Base-by-base conservation (phyloP, 352 stramenopile genomes). In the Peronospora farinosa region DNA sequence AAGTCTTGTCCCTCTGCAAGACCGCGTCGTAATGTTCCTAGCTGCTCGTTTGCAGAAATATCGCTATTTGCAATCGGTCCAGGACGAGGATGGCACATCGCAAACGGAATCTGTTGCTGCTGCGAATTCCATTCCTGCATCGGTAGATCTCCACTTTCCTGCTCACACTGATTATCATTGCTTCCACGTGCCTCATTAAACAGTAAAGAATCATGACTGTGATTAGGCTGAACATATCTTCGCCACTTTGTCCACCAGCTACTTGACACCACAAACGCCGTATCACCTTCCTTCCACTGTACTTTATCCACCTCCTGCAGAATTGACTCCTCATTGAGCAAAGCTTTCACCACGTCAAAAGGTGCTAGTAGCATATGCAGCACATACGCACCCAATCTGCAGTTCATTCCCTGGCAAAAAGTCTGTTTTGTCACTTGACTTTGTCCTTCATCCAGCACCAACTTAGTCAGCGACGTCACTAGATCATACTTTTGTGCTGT, bases 161-260 rank as follows among this genome's bases (percentile, higher is more conserved):
- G 54, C 17, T 50, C 61, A 21, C 7, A 41, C 6, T 46, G 40
- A 23, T 21, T 38, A 46, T 11, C 27, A 9, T 45, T 53, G 17
- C 7, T 19, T 8, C 10, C 41, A 8, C n/a, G 50, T 8, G 15
- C 12, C 13, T 53, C 33, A 27, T 39, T 47, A 6, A 8, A 13
- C 12, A 39, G 32, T 21, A 38, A 40, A 27, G 17, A 19, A 17
- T 10, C 21, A 36, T 21, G 21, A 33, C 23, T 40, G 28, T 43
- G 39, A 36, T 41, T 25, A 41, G 51, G 36, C 8, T 64, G 53
- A 7, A 71, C 44, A 50, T 77, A 78, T 31, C 43, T 47, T n/a
- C 54, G 46, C 76, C 79, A 90, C 33, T 72, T 68, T 7, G 33
- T 50, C 79, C 76, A 90, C 79, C 79, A 90, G 12, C 28, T 25